These are phyloP conservation scores for Metarhizium brunneum DNA, from an alignment of 2,329 filamentous ascomycete genomes.

Conservation along the genomic window DNA sequence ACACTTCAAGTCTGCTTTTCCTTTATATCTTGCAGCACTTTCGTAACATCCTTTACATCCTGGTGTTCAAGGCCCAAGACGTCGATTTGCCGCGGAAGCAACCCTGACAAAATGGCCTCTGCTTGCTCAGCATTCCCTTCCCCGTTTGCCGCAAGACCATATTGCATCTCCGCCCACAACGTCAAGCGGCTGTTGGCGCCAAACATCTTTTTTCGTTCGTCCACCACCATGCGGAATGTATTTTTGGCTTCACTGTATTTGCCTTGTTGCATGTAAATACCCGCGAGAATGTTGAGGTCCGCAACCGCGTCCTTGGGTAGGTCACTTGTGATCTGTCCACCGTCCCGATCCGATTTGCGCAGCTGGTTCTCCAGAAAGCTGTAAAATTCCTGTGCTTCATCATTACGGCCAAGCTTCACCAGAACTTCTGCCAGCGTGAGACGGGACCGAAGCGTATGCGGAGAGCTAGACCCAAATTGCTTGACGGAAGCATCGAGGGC, in stretches of 20 bases:
- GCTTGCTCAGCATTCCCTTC: background rate
- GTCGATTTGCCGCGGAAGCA: background rate
- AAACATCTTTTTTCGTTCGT: background rate
- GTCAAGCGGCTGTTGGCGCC: background rate
- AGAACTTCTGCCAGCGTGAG: background rate
- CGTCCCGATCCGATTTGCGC: background rate
- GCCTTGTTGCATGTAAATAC: background rate
- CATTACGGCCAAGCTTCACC: background rate
- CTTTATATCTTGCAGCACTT: background rate
- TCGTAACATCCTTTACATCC: background rate
- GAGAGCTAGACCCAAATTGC: background rate
- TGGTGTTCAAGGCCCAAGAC: background rate
- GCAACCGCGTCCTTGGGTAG: background rate
- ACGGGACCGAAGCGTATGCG: background rate
- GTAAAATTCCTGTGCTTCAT: background rate
- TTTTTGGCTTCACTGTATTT: background rate
- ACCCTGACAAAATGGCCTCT: background rate
- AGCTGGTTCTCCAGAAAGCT: background rate
- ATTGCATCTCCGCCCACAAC: background rate
- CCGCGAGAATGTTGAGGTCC: background rate
- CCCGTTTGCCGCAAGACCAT: background rate
- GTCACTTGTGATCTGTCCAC: background rate
- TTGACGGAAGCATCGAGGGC: background rate
- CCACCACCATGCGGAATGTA: background rate
- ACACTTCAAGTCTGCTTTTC: background rate